Evolutionary conservation across 2,329 filamentous ascomycete species (phyloP), one percentile per base, ranked within the genome.

Genomic region (Gremmenia infestans): DNA sequence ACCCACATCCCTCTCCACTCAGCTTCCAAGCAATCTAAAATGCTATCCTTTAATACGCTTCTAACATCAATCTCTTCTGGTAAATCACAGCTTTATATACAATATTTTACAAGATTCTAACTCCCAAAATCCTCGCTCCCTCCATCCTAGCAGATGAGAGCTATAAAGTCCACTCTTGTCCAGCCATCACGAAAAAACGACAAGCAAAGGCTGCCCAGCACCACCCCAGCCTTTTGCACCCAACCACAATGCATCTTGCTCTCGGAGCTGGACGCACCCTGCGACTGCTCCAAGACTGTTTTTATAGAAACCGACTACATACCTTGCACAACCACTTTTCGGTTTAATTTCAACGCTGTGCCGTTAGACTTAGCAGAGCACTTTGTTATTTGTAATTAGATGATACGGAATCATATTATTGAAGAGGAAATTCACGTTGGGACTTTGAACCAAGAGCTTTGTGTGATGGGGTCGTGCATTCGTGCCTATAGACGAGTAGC

Each of bases 251-350:
- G 67, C 42, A 59, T 66, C 25, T 32, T 50, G 25, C 45, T 63
- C 12, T 51, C 50, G 7, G 53, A 54, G 2, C 55, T 69, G 37
- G 50, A 48, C 19, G 52, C 62, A 11, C 61, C 63, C 3, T 69
- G 67, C 50, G 60, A 57, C 11, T 70, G 67, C 53, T 64, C 67
- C 3, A 57, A 54, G 3, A 39, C 37, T 2, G 52, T 67, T 7
- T 54, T 66, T 15, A 67, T 63, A 2, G 48, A 48, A 4, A 67
- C 60, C 5, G 35, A 53, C 3, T 63, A 57, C 28, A 64, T 58
- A 4, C 56, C 66, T 1, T 69, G 67, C 12, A 55, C 58, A 3
- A 63, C 59, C 0, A 28, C 22, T 22, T 4, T 22, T 12, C 28
- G 9, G 9, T 11, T 32, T 32, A 3, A 2, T 32, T 32, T 32